Percentiles rank a stretch among this genome's conserved stretches.
phyloP scores from a whole-genome alignment of 2,329 filamentous ascomycete species.

The Exophiala sp. region DNA sequence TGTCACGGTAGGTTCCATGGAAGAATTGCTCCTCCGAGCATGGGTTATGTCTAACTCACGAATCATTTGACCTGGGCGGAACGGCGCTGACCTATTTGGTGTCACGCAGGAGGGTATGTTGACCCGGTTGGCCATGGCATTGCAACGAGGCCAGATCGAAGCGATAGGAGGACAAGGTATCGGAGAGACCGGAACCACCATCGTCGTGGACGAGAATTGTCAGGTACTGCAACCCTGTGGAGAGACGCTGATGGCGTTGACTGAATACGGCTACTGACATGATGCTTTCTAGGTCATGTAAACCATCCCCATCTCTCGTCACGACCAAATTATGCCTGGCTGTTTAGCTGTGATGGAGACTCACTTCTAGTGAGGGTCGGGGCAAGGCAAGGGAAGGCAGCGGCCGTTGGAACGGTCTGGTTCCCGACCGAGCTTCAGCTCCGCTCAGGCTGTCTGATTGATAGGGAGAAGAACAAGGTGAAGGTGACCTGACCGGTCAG shows the following conservation, averaged over 20 bases:
- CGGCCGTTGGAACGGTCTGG: no score
- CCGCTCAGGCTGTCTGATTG: no score
- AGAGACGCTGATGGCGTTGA: neutral
- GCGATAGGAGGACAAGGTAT: slow-evolving; percentile 29
- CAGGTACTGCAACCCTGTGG: slow-evolving; percentile 31
- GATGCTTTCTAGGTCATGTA: slow-evolving; percentile 6
- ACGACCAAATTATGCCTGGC: neutral
- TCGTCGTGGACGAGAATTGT: slow-evolving; percentile 44
- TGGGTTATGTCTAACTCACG: slow-evolving; percentile 25
- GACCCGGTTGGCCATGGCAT: slow-evolving; percentile 39
- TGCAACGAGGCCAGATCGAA: slow-evolving; percentile 36
- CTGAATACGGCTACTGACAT: neutral
- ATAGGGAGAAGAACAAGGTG: no score
- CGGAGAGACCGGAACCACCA: slow-evolving; percentile 32
- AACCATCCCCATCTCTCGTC: neutral
- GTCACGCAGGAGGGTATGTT: slow-evolving; percentile 43
- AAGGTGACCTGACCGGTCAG: no score
- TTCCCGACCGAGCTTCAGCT: no score
- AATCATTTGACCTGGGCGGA: slow-evolving; percentile 20
- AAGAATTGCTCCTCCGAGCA: slow-evolving; percentile 26
- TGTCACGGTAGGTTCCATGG: slow-evolving; percentile 46
- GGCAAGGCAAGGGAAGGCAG: no score
- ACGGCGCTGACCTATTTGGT: slow-evolving; percentile 22
- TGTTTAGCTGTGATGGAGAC: no score
- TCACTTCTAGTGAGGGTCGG: no score